Evolutionary conservation across 1,284 basidiomycete species (phyloP), one percentile per base, ranked within the genome.

Genomic region (Ustilago cynodontis): DNA sequence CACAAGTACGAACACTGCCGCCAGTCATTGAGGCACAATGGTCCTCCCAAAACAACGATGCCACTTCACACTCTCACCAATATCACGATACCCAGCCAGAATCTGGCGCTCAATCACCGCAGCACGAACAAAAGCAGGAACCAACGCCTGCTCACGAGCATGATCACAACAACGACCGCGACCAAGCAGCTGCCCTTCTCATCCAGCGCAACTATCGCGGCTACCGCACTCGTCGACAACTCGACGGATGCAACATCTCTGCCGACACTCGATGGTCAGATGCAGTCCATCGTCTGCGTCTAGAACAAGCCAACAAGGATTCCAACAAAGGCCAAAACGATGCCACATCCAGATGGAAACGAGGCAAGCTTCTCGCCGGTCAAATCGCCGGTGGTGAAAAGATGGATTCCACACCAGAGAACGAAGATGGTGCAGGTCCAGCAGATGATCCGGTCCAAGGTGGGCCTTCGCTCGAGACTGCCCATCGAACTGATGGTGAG

Each of bases 201-300:
- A 82, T 82, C 29, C 80, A 82, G 64, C 56, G 67, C 41, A 78
- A 81, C 70, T 82, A 81, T 51, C 77, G 81, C n/a, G 77, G 76
- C 20, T 81, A 81, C 31, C 64, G 67, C n/a, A 74, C 78, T 13
- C 37, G 77, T 6, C 59, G 81, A 8, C 64, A 77, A 51, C 71
- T 79, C 29, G 65, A 78, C 29, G 81, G 81, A 45, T 72, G 65
- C 63, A 71, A 67, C 57, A 71, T 82, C 58, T 78, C 76, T 20
- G 73, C 79, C 22, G 70, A 82, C 51, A 65, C 75, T 3, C 65
- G 81, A 50, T 82, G 80, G 81, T 65, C 63, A 14, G 79, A 81
- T 53, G 80, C 76, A 11, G 57, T 82, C 16, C 70, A 73, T 31
- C 67, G 76, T 22, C 43, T 78, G 50, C 66, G 74, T 14, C 64